phyloP scores from a whole-genome alignment of 768 basidiomycete genomes.

The Hericium erinaceus region DNA sequence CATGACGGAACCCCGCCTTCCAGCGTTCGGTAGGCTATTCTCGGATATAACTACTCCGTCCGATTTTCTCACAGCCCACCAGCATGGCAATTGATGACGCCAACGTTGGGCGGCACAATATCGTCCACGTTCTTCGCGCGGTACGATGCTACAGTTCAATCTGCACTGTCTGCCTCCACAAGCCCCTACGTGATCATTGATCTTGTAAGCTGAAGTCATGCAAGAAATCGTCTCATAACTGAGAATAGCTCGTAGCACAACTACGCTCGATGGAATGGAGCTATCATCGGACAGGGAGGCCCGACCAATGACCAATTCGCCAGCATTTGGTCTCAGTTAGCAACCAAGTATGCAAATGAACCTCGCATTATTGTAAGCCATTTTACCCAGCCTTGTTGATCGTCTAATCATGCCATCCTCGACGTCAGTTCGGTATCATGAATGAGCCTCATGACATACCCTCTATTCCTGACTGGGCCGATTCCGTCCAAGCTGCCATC shows the following conservation, averaged over 20 bases:
- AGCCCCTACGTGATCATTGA: constrained; percentile 43
- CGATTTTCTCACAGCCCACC: constrained; percentile 6
- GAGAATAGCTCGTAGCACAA: constrained; percentile 31
- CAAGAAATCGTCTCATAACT: background rate
- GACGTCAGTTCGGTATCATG: constrained; percentile 25
- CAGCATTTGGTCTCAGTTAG: constrained; percentile 32
- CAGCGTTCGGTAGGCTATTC: constrained; percentile 22
- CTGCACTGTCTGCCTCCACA: constrained; percentile 30
- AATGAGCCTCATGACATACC: constrained; percentile 40
- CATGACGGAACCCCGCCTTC: too few relatives aligned
- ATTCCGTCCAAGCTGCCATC: constrained; percentile 30
- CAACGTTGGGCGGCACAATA: constrained; percentile 38
- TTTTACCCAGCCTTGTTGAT: background rate
- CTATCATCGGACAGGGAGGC: constrained; percentile 31
- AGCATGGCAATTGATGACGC: constrained; percentile 48
- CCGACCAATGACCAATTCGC: constrained; percentile 33
- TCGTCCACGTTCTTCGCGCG: constrained; percentile 32
- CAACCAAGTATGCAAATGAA: constrained; percentile 27
- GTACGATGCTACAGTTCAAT: constrained; percentile 42
- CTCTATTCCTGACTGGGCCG: constrained; percentile 26
- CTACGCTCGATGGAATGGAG: constrained; percentile 50
- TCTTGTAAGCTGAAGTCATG: constrained; percentile 23
- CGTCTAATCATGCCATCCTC: constrained; percentile 19
- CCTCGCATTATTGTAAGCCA: constrained; percentile 27
- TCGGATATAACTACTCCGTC: background rate